A percentile compares a stretch with the other conserved stretches of the same genome.
Conservation (phyloP, 176 grass and related monocot species). For the Aegilops speltoides region DNA sequence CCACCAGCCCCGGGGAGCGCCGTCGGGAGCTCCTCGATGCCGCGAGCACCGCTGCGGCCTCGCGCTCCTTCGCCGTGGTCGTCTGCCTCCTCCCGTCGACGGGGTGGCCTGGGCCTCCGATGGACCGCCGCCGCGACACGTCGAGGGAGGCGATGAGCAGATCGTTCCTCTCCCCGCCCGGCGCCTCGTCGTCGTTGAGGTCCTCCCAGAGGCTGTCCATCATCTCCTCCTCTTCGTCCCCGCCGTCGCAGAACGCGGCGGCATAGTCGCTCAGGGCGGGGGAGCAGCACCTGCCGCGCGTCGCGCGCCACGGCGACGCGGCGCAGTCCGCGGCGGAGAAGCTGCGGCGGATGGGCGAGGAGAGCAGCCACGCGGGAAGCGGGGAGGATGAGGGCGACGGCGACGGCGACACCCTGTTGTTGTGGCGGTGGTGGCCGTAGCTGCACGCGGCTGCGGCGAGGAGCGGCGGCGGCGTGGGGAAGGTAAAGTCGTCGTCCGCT, state of each 20-base stretch:
- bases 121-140: conserved; percentile 28
- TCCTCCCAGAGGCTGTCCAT: conserved; percentile 66
- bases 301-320: conserved; percentile 39
- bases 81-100: neutral
- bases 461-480: conserved; percentile 36
- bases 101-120: neutral
- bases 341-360: conserved; percentile 57
- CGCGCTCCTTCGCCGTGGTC: neutral
- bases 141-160: conserved; percentile 9
- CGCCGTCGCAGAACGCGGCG: neutral
- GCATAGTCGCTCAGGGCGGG: conserved; percentile 43
- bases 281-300: conserved; percentile 32
- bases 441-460: neutral
- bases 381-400: neutral
- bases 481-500: conserved; percentile 33
- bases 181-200: conserved; percentile 47
- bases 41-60: neutral
- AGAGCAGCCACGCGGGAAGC: conserved; percentile 21
- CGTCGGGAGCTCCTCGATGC: conserved; percentile 41
- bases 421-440: neutral
- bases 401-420: neutral
- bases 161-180: neutral
- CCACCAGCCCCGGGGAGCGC: conserved; percentile 33
- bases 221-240: conserved; percentile 32
- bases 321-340: conserved; percentile 54